These are phyloP conservation scores for Chaetomiaceae sp. DNA, from an alignment of 2,329 filamentous ascomycete species.

Conservation along the genomic window DNA sequence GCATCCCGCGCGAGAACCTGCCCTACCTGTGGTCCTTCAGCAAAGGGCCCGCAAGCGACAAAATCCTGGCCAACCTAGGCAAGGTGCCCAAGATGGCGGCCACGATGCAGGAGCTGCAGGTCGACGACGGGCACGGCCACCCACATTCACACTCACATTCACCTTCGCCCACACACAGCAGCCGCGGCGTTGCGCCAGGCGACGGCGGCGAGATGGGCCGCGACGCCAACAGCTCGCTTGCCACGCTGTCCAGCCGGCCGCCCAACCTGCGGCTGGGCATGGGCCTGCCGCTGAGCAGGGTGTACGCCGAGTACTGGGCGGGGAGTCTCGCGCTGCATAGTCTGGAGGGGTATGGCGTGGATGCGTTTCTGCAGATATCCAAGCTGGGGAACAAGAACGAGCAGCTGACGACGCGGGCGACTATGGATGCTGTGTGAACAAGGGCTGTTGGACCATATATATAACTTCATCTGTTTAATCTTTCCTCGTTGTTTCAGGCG, in stretches of 20 bases:
- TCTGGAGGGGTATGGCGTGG: slow-evolving; percentile 90
- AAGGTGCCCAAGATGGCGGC: slow-evolving; percentile 88
- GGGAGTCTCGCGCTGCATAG: slow-evolving; percentile 87
- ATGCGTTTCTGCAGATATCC: slow-evolving; percentile 93
- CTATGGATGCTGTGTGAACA: slow-evolving; percentile 66
- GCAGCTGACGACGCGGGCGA: slow-evolving; percentile 73
- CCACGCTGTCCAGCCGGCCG: slow-evolving; percentile 73
- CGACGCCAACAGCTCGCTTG: slow-evolving; percentile 57
- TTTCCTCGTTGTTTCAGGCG: not conserved
- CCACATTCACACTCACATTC: not conserved
- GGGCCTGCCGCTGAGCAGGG: slow-evolving; percentile 85
- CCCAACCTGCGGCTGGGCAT: slow-evolving; percentile 87
- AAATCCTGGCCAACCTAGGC: slow-evolving; percentile 76
- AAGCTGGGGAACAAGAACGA: slow-evolving; percentile 98
- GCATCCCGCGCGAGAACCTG: slow-evolving; percentile 77
- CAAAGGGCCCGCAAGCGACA: slow-evolving; percentile 77
- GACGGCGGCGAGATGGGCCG: slow-evolving; percentile 32
- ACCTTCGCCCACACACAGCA: not conserved
- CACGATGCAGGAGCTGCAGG: slow-evolving; percentile 80
- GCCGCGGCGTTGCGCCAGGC: slow-evolving; percentile 30
- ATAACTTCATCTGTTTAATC: not conserved
- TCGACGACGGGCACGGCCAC: slow-evolving; percentile 30
- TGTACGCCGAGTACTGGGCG: slow-evolving; percentile 98
- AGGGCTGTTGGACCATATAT: not conserved
- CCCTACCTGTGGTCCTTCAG: slow-evolving; percentile 96